A percentile compares a stretch with the other conserved stretches of the same genome.
Evolutionary conservation across 768 basidiomycete species (phyloP).

Genomic region (Mycena belliarum): DNA sequence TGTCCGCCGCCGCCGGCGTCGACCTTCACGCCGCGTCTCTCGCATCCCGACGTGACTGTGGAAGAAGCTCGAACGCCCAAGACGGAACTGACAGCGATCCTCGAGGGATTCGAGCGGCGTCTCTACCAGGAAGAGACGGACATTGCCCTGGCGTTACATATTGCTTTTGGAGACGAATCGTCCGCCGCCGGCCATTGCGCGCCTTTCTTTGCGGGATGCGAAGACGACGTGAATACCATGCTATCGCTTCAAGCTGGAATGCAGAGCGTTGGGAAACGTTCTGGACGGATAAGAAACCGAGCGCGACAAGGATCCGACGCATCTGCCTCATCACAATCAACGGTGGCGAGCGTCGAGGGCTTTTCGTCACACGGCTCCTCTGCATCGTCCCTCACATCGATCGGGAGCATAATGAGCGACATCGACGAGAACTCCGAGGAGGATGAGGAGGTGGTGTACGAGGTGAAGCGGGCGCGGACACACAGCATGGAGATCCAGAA

Average conservation of each 20-base stretch:
- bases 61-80: conserved; percentile 1
- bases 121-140: conserved; percentile 31
- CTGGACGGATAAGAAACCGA: conserved; percentile 19
- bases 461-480: conserved; percentile 48
- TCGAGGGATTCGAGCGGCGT: conserved; percentile 24
- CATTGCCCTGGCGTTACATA: conserved; percentile 28
- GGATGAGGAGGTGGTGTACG: conserved; percentile 37
- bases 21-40: neutral
- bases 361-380: conserved; percentile 21
- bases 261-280: conserved; percentile 24
- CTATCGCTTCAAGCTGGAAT: conserved; percentile 27
- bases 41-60: neutral
- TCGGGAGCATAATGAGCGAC: conserved; percentile 16
- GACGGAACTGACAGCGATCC: conserved; percentile 11
- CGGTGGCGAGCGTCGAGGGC: conserved; percentile 21
- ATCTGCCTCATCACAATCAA: conserved; percentile 32
- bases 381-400: conserved; percentile 24
- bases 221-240: conserved; percentile 25
- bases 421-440: conserved; percentile 33
- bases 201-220: conserved; percentile 18
- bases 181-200: neutral
- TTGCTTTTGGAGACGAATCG: conserved; percentile 15
- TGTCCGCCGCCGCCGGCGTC: neutral
- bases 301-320: conserved; percentile 33
- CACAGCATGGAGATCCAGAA: conserved; percentile 53